phyloP scores from a whole-genome alignment of 768 basidiomycete genomes.

The Collybiopsis luxurians region DNA sequence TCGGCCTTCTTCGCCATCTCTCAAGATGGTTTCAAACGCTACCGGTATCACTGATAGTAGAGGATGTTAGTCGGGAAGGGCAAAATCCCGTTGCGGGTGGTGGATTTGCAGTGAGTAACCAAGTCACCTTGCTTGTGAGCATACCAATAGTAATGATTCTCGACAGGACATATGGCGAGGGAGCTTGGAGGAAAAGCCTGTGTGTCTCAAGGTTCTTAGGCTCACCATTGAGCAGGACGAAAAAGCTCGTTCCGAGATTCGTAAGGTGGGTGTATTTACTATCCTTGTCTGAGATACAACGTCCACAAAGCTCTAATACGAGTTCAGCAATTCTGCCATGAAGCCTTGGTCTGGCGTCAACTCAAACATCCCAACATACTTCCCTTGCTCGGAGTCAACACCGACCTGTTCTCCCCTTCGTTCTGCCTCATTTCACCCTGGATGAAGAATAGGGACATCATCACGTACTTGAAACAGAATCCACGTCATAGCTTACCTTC shows the following conservation, averaged over 20 bases:
- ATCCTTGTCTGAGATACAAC: neutral
- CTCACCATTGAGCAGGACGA: neutral
- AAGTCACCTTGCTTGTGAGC: too few relatives aligned
- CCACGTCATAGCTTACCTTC: neutral
- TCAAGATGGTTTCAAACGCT: neutral
- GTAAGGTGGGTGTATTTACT: neutral
- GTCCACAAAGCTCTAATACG: too few relatives aligned
- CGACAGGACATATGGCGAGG: slow-evolving; percentile 6
- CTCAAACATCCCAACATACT: too few relatives aligned
- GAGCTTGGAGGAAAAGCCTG: neutral
- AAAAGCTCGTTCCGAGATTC: neutral
- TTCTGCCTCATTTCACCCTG: too few relatives aligned
- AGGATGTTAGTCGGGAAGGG: slow-evolving; percentile 1
- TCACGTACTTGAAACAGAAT: neutral
- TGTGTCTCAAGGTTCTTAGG: slow-evolving; percentile 6
- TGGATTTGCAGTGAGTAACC: slow-evolving; percentile 6
- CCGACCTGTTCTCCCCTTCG: too few relatives aligned
- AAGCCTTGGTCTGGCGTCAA: too few relatives aligned
- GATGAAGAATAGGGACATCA: slow-evolving; percentile 14
- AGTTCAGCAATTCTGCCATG: slow-evolving; percentile 15
- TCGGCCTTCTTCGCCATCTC: neutral
- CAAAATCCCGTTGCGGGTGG: neutral
- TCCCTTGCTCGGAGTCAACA: too few relatives aligned
- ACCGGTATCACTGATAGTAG: neutral
- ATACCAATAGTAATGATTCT: neutral